A percentile compares a stretch with the other conserved stretches of the same genome.
These are phyloP conservation scores for Kernera saxatilis DNA, from an alignment of 345 rosid genomes.

Conservation along the genomic window DNA sequence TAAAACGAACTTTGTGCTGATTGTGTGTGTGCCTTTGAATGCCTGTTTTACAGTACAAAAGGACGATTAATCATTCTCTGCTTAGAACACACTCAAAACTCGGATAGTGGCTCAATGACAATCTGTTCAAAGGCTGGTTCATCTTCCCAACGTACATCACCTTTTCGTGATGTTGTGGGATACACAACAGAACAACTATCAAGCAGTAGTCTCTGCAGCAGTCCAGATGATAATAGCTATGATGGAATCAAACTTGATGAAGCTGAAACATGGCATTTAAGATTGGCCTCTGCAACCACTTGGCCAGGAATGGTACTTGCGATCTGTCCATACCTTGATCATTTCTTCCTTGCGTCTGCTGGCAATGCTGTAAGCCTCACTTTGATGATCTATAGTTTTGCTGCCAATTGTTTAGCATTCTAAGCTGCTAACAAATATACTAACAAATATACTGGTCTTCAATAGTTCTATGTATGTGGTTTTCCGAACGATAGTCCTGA, in stretches of 20 bases:
- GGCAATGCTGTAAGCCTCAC: slow-evolving; percentile 85
- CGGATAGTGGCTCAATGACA: slow-evolving; percentile 72
- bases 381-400: slow-evolving; percentile 1
- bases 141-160: slow-evolving; percentile 76
- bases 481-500: slow-evolving; percentile 65
- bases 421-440: slow-evolving; percentile 18
- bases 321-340: slow-evolving; percentile 87
- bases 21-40: slow-evolving; percentile 13
- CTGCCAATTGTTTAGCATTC: slow-evolving; percentile 19
- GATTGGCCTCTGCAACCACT: slow-evolving; percentile 43
- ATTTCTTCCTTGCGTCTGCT: slow-evolving; percentile 87
- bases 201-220: slow-evolving; percentile 76
- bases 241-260: slow-evolving; percentile 84
- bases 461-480: slow-evolving; percentile 84
- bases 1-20: slow-evolving; percentile 10
- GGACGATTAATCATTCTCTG: slow-evolving; percentile 81
- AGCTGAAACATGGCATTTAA: slow-evolving; percentile 76
- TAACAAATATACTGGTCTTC: slow-evolving; percentile 16
- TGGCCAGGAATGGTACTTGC: slow-evolving; percentile 95
- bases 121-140: slow-evolving; percentile 63
- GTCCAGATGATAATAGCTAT: slow-evolving; percentile 73
- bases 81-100: slow-evolving; percentile 63
- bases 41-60: slow-evolving; percentile 59
- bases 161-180: slow-evolving; percentile 69
- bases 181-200: slow-evolving; percentile 69